Conservation (phyloP, 371 early-diverging fungal genomes). For the Rhizopus sp. region DNA sequence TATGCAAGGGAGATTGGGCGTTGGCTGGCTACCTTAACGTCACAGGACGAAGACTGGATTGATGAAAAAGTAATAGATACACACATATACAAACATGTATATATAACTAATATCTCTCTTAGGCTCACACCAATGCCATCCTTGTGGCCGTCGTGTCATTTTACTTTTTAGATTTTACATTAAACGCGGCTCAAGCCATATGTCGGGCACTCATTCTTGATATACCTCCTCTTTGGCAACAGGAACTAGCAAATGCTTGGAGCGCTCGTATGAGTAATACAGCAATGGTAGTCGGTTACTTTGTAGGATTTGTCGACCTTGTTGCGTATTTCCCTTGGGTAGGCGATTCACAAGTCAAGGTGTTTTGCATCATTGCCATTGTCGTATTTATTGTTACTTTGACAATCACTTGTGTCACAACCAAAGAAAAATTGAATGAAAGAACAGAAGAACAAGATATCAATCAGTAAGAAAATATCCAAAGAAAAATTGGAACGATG, state of each 20-base stretch:
- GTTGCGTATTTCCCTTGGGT: conserved; percentile 55
- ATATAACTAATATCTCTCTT: neutral
- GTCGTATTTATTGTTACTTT: conserved; percentile 53
- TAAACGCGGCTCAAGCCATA: conserved; percentile 74
- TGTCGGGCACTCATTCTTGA: conserved; percentile 80
- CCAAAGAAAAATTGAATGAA: conserved; percentile 40
- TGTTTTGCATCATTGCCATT: conserved; percentile 63
- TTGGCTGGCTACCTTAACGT: conserved; percentile 18
- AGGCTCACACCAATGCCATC: conserved; percentile 47
- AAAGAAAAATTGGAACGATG: neutral
- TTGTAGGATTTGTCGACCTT: conserved; percentile 64
- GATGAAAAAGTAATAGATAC: neutral
- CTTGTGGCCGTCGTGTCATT: conserved; percentile 68
- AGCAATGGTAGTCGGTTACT: conserved; percentile 75
- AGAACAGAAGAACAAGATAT: conserved; percentile 18
- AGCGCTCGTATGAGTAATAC: conserved; percentile 71
- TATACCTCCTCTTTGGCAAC: conserved; percentile 67
- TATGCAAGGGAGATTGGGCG: conserved; percentile 60
- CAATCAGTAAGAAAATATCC: conserved; percentile 13
- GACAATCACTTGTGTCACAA: conserved; percentile 52
- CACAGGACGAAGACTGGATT: neutral
- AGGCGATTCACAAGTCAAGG: conserved; percentile 65
- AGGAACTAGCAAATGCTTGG: conserved; percentile 73
- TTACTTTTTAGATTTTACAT: conserved; percentile 76
- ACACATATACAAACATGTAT: neutral